Percentiles rank a stretch among this genome's conserved stretches.
Evolutionary conservation across 805 yeast genomes (phyloP).

Genomic region (Tetrapisispora nanseiensis): DNA sequence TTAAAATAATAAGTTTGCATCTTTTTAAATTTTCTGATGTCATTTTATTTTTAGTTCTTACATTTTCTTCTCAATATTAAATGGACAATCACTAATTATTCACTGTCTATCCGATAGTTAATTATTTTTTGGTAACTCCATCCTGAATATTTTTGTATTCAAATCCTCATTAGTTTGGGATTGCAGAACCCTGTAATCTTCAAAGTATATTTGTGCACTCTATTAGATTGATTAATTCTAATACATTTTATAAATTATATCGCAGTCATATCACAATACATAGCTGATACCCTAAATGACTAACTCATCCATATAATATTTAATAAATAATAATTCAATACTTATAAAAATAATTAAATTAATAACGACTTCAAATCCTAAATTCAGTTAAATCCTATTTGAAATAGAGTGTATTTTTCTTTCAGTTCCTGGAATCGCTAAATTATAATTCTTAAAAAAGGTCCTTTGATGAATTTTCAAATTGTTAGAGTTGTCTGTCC

Average conservation of each 20-base stretch:
- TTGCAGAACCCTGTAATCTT: neutral
- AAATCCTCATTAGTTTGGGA: neutral
- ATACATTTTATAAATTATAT: conserved; percentile 1
- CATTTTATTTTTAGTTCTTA: conserved; percentile 1
- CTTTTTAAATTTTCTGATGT: neutral
- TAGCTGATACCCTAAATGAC: neutral
- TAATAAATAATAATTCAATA: conserved; percentile 3
- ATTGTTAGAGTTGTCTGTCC: no score
- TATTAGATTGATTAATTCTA: neutral
- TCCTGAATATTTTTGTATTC: neutral
- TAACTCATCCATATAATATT: neutral
- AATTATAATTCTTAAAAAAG: no score
- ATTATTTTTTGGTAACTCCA: no score
- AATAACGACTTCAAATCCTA: no score
- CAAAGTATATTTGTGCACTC: conserved; percentile 2
- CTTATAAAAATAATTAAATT: neutral
- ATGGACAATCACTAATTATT: neutral
- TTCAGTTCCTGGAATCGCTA: no score
- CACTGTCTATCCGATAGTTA: neutral
- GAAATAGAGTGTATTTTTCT: neutral
- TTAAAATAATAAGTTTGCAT: neutral
- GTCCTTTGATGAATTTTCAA: no score
- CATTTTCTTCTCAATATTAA: neutral
- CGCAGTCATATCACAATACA: neutral
- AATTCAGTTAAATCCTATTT: neutral